phyloP scores from a whole-genome alignment of 1,284 basidiomycete genomes.

The Cryptococcus hybrid region DNA sequence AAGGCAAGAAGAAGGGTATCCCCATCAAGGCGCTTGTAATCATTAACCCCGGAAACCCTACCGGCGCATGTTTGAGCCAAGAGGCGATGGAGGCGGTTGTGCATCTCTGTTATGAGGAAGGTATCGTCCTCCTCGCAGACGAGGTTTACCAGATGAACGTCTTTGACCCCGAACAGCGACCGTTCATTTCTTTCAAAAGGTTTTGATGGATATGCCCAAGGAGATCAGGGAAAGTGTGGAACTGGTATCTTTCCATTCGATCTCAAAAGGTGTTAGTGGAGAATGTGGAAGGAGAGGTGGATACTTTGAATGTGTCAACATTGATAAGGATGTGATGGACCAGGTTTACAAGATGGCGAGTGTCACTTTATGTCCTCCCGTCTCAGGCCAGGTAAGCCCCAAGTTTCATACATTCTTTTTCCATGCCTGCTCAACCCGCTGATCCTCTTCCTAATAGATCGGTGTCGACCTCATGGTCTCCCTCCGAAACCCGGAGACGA shows the following conservation, averaged over 20 bases:
- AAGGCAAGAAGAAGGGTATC: constrained; percentile 65
- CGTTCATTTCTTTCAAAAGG: constrained; percentile 92
- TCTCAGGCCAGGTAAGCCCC: constrained; percentile 60
- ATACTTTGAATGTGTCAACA: constrained; percentile 87
- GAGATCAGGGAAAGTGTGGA: constrained; percentile 57
- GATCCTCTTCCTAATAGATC: constrained; percentile 58
- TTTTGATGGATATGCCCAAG: constrained; percentile 63
- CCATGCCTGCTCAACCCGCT: background rate
- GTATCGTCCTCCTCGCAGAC: constrained; percentile 86
- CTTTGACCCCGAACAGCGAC: constrained; percentile 62
- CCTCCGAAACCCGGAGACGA: constrained; percentile 73
- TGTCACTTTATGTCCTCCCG: constrained; percentile 82
- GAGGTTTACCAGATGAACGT: constrained; percentile 95
- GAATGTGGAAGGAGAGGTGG: constrained; percentile 93
- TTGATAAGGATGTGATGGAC: constrained; percentile 69
- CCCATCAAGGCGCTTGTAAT: constrained; percentile 79
- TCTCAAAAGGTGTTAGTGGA: constrained; percentile 89
- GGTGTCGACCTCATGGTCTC: constrained; percentile 88
- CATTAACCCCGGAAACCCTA: constrained; percentile 97
- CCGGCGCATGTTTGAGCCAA: constrained; percentile 74
- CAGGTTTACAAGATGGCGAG: constrained; percentile 94
- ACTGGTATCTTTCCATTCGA: constrained; percentile 91
- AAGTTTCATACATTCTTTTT: background rate
- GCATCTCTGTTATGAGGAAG: constrained; percentile 74
- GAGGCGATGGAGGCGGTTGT: constrained; percentile 71